Percentiles rank a stretch among this genome's conserved stretches.
These are phyloP conservation scores for Leccinum pallidistipes DNA, from an alignment of 1,284 basidiomycete species.

Conservation along the genomic window DNA sequence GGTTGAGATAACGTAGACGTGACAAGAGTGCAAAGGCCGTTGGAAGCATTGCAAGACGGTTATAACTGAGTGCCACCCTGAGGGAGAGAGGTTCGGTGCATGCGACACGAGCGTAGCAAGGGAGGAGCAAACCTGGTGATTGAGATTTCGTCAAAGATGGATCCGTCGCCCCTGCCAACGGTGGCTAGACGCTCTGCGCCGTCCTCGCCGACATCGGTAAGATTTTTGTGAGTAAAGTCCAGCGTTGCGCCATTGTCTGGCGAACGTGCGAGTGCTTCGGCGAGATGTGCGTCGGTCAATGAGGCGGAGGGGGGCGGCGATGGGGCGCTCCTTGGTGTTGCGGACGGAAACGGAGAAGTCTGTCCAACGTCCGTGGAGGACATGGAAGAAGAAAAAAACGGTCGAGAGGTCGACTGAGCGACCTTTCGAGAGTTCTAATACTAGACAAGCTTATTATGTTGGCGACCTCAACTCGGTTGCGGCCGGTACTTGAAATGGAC, in stretches of 20 bases:
- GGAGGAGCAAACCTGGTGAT: conserved; percentile 65
- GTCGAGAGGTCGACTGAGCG: conserved; percentile 14
- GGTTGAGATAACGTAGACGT: conserved; percentile 88
- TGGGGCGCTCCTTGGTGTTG: conserved; percentile 22
- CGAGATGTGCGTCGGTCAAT: conserved; percentile 57
- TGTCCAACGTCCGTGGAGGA: conserved; percentile 31
- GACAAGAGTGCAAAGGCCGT: conserved; percentile 76
- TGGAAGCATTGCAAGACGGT: conserved; percentile 80
- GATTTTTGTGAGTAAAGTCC: conserved; percentile 74
- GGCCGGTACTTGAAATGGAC: conserved; percentile 29
- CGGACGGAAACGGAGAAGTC: conserved; percentile 27
- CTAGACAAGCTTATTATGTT: conserved; percentile 5
- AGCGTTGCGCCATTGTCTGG: conserved; percentile 80
- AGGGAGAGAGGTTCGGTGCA: not conserved
- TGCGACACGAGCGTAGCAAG: conserved; percentile 10
- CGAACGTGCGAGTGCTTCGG: conserved; percentile 66
- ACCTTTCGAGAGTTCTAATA: not conserved
- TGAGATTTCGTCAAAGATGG: conserved; percentile 50
- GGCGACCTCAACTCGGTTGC: conserved; percentile 29
- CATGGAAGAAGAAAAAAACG: conserved; percentile 25
- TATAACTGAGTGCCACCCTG: conserved; percentile 87
- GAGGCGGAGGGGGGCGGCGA: conserved; percentile 42
- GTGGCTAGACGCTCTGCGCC: conserved; percentile 74
- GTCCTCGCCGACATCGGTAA: conserved; percentile 73
- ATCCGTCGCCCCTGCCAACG: conserved; percentile 50